Conservation (phyloP, 257 asterid species). For the Rauvolfia tetraphylla region DNA sequence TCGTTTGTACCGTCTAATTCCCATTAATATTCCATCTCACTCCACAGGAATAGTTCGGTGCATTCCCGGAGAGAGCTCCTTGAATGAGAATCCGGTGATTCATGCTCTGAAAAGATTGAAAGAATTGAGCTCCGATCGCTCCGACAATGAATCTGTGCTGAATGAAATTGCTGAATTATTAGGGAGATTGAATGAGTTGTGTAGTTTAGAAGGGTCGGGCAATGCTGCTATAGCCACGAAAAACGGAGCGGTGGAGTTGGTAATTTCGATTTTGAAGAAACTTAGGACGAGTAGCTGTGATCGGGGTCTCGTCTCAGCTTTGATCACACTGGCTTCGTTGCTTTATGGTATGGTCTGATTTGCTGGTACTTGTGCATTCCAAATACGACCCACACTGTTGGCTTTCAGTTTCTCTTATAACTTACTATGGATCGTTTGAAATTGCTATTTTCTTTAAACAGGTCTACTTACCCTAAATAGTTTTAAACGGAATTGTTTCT, state of each 20-base stretch:
- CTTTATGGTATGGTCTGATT: constrained; percentile 53
- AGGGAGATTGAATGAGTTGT: constrained; percentile 44
- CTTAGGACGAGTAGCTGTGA: constrained; percentile 35
- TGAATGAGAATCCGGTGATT: constrained; percentile 53
- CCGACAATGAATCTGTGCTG: constrained; percentile 18
- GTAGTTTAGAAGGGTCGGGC: constrained; percentile 48
- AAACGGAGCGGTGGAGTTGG: constrained; percentile 69
- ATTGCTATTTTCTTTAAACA: not conserved
- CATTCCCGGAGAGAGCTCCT: constrained; percentile 65
- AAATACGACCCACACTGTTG: not conserved
- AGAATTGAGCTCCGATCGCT: constrained; percentile 14
- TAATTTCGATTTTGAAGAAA: constrained; percentile 46
- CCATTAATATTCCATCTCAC: constrained; percentile 2
- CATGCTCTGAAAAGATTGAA: constrained; percentile 59
- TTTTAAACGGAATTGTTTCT: not conserved
- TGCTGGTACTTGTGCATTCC: not conserved
- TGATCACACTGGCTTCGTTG: constrained; percentile 61
- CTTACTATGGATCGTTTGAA: not conserved
- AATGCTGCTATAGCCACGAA: constrained; percentile 69
- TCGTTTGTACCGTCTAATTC: not conserved
- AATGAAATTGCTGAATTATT: constrained; percentile 37
- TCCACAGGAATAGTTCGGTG: constrained; percentile 67
- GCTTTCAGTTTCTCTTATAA: not conserved
- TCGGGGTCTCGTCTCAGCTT: constrained; percentile 49
- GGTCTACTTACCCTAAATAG: not conserved